A percentile compares a stretch with the other conserved stretches of the same genome.
phyloP scores from a whole-genome alignment of 2,329 filamentous ascomycete species.

The Aspergillus terreus region DNA sequence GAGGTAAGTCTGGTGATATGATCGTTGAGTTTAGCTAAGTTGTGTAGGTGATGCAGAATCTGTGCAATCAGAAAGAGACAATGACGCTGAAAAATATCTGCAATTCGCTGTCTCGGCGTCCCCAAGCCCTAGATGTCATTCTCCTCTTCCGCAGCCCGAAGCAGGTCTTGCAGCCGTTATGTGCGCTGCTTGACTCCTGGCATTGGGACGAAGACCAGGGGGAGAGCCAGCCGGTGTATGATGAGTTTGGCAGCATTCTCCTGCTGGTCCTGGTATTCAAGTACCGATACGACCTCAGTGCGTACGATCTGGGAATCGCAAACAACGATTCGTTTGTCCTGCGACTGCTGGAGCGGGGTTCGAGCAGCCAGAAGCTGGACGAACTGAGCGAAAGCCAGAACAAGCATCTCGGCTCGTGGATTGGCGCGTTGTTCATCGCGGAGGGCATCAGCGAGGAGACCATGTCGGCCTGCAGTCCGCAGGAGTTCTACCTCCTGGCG shows the following conservation, averaged over 20 bases:
- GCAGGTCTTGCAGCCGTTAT: constrained; percentile 56
- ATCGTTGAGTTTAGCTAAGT: background rate
- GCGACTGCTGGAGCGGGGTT: constrained; percentile 47
- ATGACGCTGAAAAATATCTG: constrained; percentile 61
- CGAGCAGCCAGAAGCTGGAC: constrained; percentile 45
- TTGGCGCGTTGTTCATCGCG: constrained; percentile 59
- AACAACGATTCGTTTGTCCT: constrained; percentile 53
- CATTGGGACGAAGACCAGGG: constrained; percentile 62
- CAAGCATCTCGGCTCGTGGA: constrained; percentile 57
- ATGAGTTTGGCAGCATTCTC: constrained; percentile 62
- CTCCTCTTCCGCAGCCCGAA: constrained; percentile 57
- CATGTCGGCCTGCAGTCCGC: constrained; percentile 61
- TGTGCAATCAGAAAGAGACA: constrained; percentile 59
- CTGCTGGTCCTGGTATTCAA: constrained; percentile 56
- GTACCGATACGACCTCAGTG: constrained; percentile 54
- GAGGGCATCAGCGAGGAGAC: constrained; percentile 63
- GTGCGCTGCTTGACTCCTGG: constrained; percentile 59
- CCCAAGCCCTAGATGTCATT: constrained; percentile 56
- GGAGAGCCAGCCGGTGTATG: constrained; percentile 62
- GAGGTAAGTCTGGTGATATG: constrained; percentile 50
- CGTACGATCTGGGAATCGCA: constrained; percentile 51
- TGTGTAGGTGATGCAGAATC: constrained; percentile 48
- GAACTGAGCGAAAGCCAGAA: constrained; percentile 55
- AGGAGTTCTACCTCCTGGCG: constrained; percentile 61
- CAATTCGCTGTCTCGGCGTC: constrained; percentile 53